Base-by-base conservation (phyloP, 2,329 filamentous ascomycete species). In the Fusarium sp. region DNA sequence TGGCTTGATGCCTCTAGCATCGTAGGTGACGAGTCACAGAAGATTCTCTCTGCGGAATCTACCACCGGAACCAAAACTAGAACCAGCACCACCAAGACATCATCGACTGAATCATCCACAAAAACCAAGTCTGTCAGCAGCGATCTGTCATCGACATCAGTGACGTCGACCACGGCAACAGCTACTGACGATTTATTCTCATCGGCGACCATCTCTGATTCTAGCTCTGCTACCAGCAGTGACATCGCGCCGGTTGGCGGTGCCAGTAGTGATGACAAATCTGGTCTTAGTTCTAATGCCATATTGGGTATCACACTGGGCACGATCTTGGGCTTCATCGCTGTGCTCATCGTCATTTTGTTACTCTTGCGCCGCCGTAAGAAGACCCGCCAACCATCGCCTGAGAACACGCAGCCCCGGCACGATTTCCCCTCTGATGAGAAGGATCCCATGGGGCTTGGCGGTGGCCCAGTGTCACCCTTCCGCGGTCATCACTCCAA, bases 221-320 rank as follows among this genome's bases (percentile, higher is more conserved):
- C 78, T 14, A 78, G 77, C 44, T 63, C 75, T 18, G 76, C 77
- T 48, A 72, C 76, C 24, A 70, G 70, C n/a, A 77, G 75, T 20
- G 72, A 73, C 47, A 70, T 76, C 14, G 76, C 80, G 18, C 69
- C 80, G 3, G 70, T 78, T 9, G 71, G 79, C n/a, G 75, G 77
- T 20, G 76, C 77, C 17, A 80, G n/a, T 22, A 66, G 63, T 26
- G 64, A 60, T 17, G 70, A 80, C 33, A 79, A 80, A 31, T 81
- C 83, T 44, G 80, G 78, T n/a, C 72, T 81, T 55, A 79, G 81
- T 66, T 79, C 85, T 80, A 85, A 87, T 82, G 75, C 90, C 13
- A 92, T 98, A 35, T 87, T 98, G 4, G 95, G 94, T 39, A 93
- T 94, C 57, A 93, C 93, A 0, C 87, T 98, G 2, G 95, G 95